A percentile compares a stretch with the other conserved stretches of the same genome.
Evolutionary conservation across 352 stramenopile species (phyloP).

Genomic region (Peronospora tabacina): DNA sequence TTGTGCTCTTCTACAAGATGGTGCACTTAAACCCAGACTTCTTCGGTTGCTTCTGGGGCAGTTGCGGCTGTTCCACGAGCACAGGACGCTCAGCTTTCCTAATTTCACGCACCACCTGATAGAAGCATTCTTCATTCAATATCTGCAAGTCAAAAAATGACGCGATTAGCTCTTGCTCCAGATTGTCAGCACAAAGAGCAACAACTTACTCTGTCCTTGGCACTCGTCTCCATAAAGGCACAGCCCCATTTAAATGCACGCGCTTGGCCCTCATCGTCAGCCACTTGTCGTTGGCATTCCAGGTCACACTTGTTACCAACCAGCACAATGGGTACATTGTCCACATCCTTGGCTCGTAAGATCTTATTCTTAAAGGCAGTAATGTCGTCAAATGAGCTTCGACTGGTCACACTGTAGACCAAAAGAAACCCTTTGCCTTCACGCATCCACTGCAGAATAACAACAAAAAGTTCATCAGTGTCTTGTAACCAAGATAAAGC

Average conservation of each 20-base stretch:
- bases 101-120: constrained; percentile 84
- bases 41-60: constrained; percentile 52
- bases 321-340: constrained; percentile 81
- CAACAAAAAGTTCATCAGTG: neutral
- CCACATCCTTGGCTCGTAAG: constrained; percentile 81
- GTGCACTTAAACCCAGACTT: constrained; percentile 58
- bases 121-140: constrained; percentile 88
- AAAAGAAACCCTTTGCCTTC: constrained; percentile 88
- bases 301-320: constrained; percentile 88
- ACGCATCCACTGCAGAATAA: constrained; percentile 80
- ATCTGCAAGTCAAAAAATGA: constrained; percentile 30
- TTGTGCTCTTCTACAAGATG: constrained; percentile 37
- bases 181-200: neutral
- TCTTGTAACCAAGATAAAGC: neutral
- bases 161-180: constrained; percentile 3
- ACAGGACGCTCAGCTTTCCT: constrained; percentile 64
- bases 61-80: constrained; percentile 33
- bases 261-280: constrained; percentile 49
- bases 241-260: constrained; percentile 74
- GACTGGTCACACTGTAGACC: constrained; percentile 86
- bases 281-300: constrained; percentile 65
- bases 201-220: constrained; percentile 69
- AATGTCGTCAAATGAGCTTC: constrained; percentile 88
- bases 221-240: constrained; percentile 84
- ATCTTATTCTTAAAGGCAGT: constrained; percentile 87